Base-by-base conservation (phyloP, 805 yeast species). In the Metschnikowia corniflorae region DNA sequence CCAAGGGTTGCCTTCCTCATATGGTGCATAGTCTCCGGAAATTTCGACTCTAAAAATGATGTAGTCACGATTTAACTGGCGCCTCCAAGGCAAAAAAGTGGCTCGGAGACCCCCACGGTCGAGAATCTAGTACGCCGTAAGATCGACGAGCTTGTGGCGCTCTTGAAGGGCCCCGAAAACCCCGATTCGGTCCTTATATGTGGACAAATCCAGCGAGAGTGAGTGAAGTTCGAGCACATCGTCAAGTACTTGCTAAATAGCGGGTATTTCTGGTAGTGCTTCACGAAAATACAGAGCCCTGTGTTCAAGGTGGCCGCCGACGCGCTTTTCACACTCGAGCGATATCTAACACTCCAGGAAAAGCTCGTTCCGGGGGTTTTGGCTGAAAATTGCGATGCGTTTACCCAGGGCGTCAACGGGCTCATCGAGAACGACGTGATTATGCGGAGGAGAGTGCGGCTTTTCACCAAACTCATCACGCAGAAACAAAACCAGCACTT, bases 301-400 rank as follows among this genome's bases (percentile, higher is more conserved):
- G 78, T 83, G 19, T 93, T 93, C 64, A 97, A 93, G 61, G 77
- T 85, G 16, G 87, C 95, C 39, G 86, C 96, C 0, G 96, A 88
- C 55, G 78, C 95, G 1, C 84, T 91, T 60, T 78, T 82, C 36
- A 86, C 95, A 1, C 63, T 84, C 50, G 75, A 69, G 48, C 91
- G 81, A 42, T 63, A 85, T 24, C 66, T 93, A 31, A 78, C 88
- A 0, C 53, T 65, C 3, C 95, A 87, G 63, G 80, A 82, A 44
- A 74, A 73, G 45, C 57, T 81, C 18, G 86, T 84, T 0, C 65
- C 83, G 5, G 86, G 78, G 36, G 89, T 91, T 61, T 73, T 91
- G 48, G 66, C 67, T 19, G 53, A 49, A 10, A 77, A 86, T 54
- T 66, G 78, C 35, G 76, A 70, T 3, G 56, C 54, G 22, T 86